phyloP scores from a whole-genome alignment of 1,284 basidiomycete species.

The Sphagnurus paluster region DNA sequence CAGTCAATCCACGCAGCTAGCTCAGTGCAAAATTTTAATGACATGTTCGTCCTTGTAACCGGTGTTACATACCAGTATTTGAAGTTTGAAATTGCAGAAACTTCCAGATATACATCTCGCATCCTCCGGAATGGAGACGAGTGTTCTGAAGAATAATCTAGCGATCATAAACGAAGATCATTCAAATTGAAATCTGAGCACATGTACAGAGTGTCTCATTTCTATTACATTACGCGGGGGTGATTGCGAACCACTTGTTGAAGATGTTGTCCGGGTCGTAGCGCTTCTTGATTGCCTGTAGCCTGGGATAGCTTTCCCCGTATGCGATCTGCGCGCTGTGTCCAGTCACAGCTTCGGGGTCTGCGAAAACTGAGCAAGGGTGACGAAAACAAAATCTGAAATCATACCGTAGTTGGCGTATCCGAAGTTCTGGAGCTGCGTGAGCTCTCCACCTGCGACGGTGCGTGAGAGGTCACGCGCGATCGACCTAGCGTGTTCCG shows the following conservation, averaged over 20 bases:
- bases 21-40: no score
- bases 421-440: constrained; percentile 25
- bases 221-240: constrained; percentile 20
- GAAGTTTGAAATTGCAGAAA: no score
- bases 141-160: no score
- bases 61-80: no score
- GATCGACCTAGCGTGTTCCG: constrained; percentile 15
- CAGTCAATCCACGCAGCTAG: no score
- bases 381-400: background rate
- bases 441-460: constrained; percentile 25
- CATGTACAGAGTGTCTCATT: no score
- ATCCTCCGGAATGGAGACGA: no score
- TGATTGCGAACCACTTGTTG: constrained; percentile 50
- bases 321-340: constrained; percentile 33
- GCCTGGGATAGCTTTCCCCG: constrained; percentile 41
- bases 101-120: no score
- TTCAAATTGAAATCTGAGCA: no score
- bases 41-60: no score
- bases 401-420: constrained; percentile 38
- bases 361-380: background rate
- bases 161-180: no score
- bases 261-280: constrained; percentile 51
- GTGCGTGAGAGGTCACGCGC: constrained; percentile 29
- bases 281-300: constrained; percentile 59
- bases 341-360: background rate